Evolutionary conservation across 2,329 filamentous ascomycete species (phyloP), one percentile per base, ranked within the genome.

Genomic region (Neocucurbitaria cava): DNA sequence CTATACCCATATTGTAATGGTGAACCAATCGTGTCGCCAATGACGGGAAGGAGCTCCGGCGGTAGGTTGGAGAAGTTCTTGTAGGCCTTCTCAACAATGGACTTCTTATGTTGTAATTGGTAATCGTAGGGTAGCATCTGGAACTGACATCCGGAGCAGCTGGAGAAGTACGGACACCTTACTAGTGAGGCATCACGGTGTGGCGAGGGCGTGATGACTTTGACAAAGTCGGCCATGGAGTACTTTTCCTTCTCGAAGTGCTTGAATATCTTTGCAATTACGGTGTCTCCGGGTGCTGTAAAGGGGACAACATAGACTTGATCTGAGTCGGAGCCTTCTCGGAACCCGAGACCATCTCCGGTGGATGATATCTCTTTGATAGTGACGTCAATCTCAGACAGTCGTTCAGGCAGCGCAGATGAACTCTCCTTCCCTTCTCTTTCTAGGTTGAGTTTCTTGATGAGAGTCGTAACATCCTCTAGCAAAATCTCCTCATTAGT

Each of bases 61-160:
- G 89, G 83, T 6, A 99, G 82, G 56, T 91, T 87, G 13, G 93
- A 96, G 78, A 98, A 99, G 79, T 96, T 94, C 58, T 82, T 83
- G 79, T 90, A 99, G 7, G 95, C 95, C 72, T 95, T 96, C 70
- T 96, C 91, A 41, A 99, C 88, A 56, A 98, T 89, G 54, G 85
- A 83, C 72, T 85, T 87, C 81, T 99, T 99, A 77, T 94, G 89
- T 40, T 81, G 82, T 24, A 99, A 85, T 75, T 99, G 95, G 66
- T 92, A 89, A 26, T 84, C 78, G 75, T 98, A 98, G 49, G 91
- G 87, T 59, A 99, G 85, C 91, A 98, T 97, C 79, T 99, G 95
- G 76, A 98, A 93, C 77, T 99, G 95, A 73, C 95, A 99, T 28
- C 95, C 95, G 23, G 69, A 91, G 77, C 95, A 99, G 49, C 83